phyloP scores from a whole-genome alignment of 129 eudicot genomes.

The Saussurea involucrata region DNA sequence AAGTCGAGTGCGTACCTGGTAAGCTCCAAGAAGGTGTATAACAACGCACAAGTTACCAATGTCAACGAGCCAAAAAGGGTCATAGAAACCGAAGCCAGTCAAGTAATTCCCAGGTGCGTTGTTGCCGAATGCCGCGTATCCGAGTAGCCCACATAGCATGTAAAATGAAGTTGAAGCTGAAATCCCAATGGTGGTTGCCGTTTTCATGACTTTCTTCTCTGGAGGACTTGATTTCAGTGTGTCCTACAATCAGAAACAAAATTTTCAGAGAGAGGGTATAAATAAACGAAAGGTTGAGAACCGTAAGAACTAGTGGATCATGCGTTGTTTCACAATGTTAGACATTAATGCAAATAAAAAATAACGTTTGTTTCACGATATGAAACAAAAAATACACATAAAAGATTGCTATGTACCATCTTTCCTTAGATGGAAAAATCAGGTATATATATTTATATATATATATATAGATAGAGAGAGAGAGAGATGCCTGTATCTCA shows the following conservation, averaged over 20 bases:
- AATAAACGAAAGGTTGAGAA: not conserved
- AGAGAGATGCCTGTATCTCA: slow-evolving; percentile 34
- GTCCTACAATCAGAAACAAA: slow-evolving; percentile 23
- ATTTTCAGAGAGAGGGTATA: not conserved
- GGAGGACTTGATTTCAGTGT: slow-evolving; percentile 47
- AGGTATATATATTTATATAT: not conserved
- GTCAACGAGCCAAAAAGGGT: slow-evolving; percentile 69
- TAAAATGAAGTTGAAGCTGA: slow-evolving; percentile 45
- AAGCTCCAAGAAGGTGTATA: slow-evolving; percentile 67
- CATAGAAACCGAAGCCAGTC: slow-evolving; percentile 64
- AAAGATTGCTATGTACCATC: no score
- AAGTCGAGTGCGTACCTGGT: slow-evolving; percentile 44
- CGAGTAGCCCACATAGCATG: slow-evolving; percentile 50
- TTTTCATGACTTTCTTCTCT: slow-evolving; percentile 61
- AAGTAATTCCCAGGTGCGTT: slow-evolving; percentile 65
- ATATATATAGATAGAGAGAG: not conserved
- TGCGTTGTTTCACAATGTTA: no score
- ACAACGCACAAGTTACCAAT: slow-evolving; percentile 55
- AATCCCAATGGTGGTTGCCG: slow-evolving; percentile 40
- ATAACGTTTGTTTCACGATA: not conserved
- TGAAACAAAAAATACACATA: no score
- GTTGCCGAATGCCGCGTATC: slow-evolving; percentile 72
- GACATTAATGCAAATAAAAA: no score
- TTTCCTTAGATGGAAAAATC: no score
- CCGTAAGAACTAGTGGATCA: not conserved